Conservation (phyloP, 179 eudicot genomes). For the Beta lomatogona region DNA sequence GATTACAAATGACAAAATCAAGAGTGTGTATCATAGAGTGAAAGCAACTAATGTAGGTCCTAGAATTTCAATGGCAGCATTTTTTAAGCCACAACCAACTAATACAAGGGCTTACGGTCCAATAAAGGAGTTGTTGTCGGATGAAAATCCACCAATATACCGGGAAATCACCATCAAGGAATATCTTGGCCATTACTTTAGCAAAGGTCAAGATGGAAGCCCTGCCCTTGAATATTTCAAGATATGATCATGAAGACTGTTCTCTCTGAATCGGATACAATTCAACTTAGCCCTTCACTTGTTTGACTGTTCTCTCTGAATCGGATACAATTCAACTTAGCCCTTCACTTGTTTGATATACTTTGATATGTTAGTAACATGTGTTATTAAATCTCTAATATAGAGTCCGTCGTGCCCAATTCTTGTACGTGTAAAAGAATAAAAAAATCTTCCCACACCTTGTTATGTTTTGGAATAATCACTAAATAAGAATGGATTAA, state of each 20-base stretch:
- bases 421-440: too few relatives aligned
- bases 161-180: not conserved
- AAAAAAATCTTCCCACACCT: too few relatives aligned
- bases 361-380: too few relatives aligned
- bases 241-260: not conserved
- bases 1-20: conserved; percentile 29
- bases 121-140: conserved; percentile 19
- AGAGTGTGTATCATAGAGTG: conserved; percentile 25
- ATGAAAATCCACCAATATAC: conserved; percentile 10
- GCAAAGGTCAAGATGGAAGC: conserved; percentile 21
- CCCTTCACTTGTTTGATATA: too few relatives aligned
- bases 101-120: conserved; percentile 16
- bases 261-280: too few relatives aligned
- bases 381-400: too few relatives aligned
- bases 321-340: too few relatives aligned
- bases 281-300: too few relatives aligned
- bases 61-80: conserved; percentile 16
- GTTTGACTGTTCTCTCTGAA: not conserved
- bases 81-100: conserved; percentile 13
- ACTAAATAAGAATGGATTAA: too few relatives aligned
- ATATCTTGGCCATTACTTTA: not conserved
- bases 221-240: conserved; percentile 13
- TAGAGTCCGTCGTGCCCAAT: too few relatives aligned
- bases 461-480: too few relatives aligned
- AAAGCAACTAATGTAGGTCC: conserved; percentile 18